A percentile compares a stretch with the other conserved stretches of the same genome.
Conservation (phyloP, 345 rosid genomes). For the Erysimum cheiranthoides region DNA sequence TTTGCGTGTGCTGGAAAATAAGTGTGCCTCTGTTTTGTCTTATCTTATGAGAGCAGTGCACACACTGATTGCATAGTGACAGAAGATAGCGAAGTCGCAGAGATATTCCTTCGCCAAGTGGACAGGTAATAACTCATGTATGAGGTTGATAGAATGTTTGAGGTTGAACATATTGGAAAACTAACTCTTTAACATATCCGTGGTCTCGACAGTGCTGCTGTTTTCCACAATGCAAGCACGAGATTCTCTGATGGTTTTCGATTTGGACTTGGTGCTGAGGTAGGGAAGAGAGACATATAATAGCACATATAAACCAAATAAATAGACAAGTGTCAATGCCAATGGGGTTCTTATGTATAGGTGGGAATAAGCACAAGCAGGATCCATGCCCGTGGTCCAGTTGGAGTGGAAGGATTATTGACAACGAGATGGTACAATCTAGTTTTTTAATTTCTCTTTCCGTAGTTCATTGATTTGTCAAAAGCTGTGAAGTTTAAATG, state of each 20-base stretch:
- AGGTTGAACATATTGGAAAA: slow-evolving; percentile 7
- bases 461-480: slow-evolving; percentile 12
- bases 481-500: slow-evolving; percentile 6
- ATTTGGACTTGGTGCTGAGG: slow-evolving; percentile 99
- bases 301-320: slow-evolving; percentile 8
- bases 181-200: not conserved
- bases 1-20: slow-evolving; percentile 36
- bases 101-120: slow-evolving; percentile 74
- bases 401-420: slow-evolving; percentile 94
- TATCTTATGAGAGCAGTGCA: slow-evolving; percentile 63
- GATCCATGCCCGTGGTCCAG: slow-evolving; percentile 99
- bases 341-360: slow-evolving; percentile 48
- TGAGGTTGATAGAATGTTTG: slow-evolving; percentile 11
- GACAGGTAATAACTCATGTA: slow-evolving; percentile 63
- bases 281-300: slow-evolving; percentile 42
- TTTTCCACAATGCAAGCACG: slow-evolving; percentile 95
- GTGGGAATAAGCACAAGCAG: slow-evolving; percentile 98
- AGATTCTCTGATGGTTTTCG: slow-evolving; percentile 96
- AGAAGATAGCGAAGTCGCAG: slow-evolving; percentile 75
- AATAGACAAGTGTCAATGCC: not conserved
- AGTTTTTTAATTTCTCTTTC: not conserved
- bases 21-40: slow-evolving; percentile 36
- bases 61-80: slow-evolving; percentile 96
- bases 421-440: slow-evolving; percentile 81
- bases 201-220: slow-evolving; percentile 82